phyloP scores from a whole-genome alignment of 1,284 basidiomycete genomes.

The Pseudozyma sp. region DNA sequence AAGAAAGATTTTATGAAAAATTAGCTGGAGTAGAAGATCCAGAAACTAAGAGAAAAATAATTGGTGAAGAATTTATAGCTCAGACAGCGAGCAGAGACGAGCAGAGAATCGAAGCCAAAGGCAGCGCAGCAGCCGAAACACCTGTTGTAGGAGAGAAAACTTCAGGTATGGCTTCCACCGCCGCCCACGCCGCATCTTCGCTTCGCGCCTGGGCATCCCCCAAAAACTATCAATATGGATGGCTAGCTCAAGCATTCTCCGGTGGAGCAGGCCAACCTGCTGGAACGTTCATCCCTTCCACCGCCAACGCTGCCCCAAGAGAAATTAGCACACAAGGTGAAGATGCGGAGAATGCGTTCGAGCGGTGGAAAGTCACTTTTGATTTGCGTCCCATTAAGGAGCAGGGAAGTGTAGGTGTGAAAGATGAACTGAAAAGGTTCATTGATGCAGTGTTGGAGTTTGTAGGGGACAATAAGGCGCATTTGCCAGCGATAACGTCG shows the following conservation, averaged over 20 bases:
- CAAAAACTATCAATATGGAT: constrained; percentile 29
- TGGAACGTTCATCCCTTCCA: neutral
- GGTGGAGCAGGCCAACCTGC: constrained; percentile 28
- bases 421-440: constrained; percentile 5
- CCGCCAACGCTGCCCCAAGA: neutral
- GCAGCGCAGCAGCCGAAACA: too few species aligned
- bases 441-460: constrained; percentile 9
- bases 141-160: neutral
- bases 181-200: constrained; percentile 11
- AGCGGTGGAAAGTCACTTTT: constrained; percentile 24
- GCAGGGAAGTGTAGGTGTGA: neutral
- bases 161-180: neutral
- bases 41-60: too few species aligned
- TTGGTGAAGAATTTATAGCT: too few species aligned
- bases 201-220: constrained; percentile 34
- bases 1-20: too few species aligned
- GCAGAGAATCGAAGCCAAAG: too few species aligned
- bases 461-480: constrained; percentile 28
- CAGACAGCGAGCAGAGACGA: too few species aligned
- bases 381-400: too few species aligned
- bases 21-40: too few species aligned
- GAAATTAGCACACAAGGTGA: neutral
- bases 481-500: constrained; percentile 25
- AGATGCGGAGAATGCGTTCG: constrained; percentile 11
- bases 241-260: constrained; percentile 44